phyloP scores from a whole-genome alignment of 495 filamentous ascomycete genomes.

The Apiosordaria backusii region DNA sequence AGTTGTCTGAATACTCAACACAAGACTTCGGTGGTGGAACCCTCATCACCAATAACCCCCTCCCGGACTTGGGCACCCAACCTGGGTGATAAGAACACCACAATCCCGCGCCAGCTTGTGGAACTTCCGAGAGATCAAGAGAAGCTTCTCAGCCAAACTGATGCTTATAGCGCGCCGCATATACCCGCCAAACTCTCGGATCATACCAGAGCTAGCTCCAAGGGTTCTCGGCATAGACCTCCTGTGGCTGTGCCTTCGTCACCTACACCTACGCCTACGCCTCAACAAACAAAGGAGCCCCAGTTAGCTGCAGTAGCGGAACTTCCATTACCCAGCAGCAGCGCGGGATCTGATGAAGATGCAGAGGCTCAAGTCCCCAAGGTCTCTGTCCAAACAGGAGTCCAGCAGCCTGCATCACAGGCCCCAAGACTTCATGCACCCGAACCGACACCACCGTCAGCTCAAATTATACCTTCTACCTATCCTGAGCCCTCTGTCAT shows the following conservation, averaged over 20 bases:
- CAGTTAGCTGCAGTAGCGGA: background rate
- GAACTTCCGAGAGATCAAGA: too few species aligned
- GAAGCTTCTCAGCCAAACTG: too few species aligned
- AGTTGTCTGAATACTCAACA: background rate
- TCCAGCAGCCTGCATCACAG: background rate
- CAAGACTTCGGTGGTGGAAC: background rate
- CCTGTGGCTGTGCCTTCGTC: background rate
- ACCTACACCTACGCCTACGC: background rate
- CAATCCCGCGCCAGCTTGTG: too few species aligned
- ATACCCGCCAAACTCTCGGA: background rate
- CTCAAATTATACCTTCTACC: constrained; percentile 41
- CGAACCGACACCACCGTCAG: constrained; percentile 39
- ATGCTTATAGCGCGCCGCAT: too few species aligned
- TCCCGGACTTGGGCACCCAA: too few species aligned
- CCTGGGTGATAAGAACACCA: too few species aligned
- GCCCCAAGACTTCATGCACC: constrained; percentile 1
- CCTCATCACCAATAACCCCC: background rate
- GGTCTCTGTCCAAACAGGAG: background rate
- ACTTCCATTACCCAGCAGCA: background rate
- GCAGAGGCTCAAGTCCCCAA: background rate
- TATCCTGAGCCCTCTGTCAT: background rate
- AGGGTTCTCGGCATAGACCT: background rate
- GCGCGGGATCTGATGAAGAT: background rate
- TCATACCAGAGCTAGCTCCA: background rate
- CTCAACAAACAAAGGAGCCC: background rate